A percentile compares a stretch with the other conserved stretches of the same genome.
Evolutionary conservation across 129 eudicot species (phyloP).

Genomic region (Escallonia herrerae): DNA sequence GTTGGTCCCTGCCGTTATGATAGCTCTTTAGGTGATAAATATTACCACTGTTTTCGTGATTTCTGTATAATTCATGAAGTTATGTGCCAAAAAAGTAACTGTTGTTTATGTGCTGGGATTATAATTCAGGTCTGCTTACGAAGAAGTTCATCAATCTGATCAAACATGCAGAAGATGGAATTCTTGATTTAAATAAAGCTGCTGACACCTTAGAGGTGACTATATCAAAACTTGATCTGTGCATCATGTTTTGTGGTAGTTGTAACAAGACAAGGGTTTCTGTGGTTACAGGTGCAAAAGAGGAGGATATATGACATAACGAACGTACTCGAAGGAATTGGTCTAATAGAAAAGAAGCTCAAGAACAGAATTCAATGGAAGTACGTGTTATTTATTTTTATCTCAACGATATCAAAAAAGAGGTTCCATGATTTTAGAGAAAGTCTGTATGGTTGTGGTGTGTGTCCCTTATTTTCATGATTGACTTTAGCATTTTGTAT

Average conservation of each 20-base stretch:
- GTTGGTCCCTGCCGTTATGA: constrained; percentile 97
- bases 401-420: not conserved
- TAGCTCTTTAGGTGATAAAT: constrained; percentile 77
- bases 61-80: not conserved
- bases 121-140: constrained; percentile 67
- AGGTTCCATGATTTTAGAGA: no score
- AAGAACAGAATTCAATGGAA: constrained; percentile 99
- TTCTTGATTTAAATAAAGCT: constrained; percentile 94
- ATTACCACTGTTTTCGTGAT: not conserved
- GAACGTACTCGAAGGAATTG: constrained; percentile 97
- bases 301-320: constrained; percentile 98
- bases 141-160: constrained; percentile 93
- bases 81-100: not conserved
- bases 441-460: no score
- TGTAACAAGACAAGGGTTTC: constrained; percentile 7
- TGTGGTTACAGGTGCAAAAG: constrained; percentile 76
- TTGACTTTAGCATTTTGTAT: constrained; percentile 5
- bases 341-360: constrained; percentile 93
- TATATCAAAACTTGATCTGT: not conserved
- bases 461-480: not conserved
- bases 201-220: constrained; percentile 96
- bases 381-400: constrained; percentile 34
- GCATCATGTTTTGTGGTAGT: constrained; percentile 8
- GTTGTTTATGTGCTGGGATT: constrained; percentile 3
- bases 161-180: constrained; percentile 95